These are phyloP conservation scores for Chalciporus sp. DNA, from an alignment of 1,284 basidiomycete genomes.

Conservation along the genomic window DNA sequence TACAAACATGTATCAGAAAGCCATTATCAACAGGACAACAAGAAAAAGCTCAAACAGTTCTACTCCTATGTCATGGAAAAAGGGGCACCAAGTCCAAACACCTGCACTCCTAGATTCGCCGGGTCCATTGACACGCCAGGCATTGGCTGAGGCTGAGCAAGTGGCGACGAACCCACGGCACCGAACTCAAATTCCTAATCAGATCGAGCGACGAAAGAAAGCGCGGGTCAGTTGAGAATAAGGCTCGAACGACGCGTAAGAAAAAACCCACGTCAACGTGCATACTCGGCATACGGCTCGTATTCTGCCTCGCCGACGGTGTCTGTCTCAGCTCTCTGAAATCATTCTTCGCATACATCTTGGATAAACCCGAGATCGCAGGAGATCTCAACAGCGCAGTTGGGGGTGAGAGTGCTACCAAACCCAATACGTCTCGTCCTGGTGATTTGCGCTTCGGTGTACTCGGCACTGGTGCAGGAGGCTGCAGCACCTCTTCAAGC, in stretches of 20 bases:
- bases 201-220: not conserved
- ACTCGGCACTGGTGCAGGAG: conserved; percentile 24
- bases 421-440: conserved; percentile 20
- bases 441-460: conserved; percentile 26
- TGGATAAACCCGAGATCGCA: conserved; percentile 75
- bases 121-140: conserved; percentile 21
- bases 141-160: conserved; percentile 28
- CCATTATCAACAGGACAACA: too few species aligned
- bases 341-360: conserved; percentile 76
- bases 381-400: conserved; percentile 71
- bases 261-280: conserved; percentile 68
- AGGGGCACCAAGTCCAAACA: conserved; percentile 34
- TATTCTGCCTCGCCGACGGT: conserved; percentile 71
- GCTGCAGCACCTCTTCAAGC: conserved; percentile 28
- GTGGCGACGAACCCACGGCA: conserved; percentile 28
- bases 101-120: conserved; percentile 17
- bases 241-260: conserved; percentile 6
- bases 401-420: conserved; percentile 50
- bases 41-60: too few species aligned
- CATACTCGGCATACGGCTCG: conserved; percentile 78
- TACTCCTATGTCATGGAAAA: conserved; percentile 27
- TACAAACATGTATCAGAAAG: not conserved
- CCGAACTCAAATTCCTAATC: conserved; percentile 38
- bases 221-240: conserved; percentile 1
- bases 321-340: conserved; percentile 71